Conservation (phyloP, 1,139 yeast genomes). For the Nakaseomyces nivariensis region DNA sequence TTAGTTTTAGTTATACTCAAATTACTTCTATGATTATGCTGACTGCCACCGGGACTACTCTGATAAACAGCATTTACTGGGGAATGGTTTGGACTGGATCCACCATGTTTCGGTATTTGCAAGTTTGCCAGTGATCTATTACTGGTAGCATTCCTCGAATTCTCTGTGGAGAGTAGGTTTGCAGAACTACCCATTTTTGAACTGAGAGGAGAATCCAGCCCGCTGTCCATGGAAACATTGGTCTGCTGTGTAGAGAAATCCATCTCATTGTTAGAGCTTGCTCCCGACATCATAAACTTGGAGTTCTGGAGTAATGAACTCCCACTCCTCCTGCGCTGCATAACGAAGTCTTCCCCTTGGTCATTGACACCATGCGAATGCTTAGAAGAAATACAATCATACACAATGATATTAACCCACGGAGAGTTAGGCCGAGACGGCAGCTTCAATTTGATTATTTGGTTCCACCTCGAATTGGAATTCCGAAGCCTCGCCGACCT, state of each 20-base stretch:
- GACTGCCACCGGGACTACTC: background rate
- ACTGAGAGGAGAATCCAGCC: background rate
- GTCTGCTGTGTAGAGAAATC: background rate
- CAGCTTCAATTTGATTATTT: constrained; percentile 20
- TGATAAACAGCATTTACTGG: background rate
- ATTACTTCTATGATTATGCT: background rate
- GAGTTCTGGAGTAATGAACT: background rate
- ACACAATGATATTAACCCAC: constrained; percentile 22
- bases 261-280: background rate
- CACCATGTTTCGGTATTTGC: background rate
- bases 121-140: background rate
- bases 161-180: background rate
- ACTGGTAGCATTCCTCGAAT: background rate
- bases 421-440: constrained; percentile 23
- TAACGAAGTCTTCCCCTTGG: background rate
- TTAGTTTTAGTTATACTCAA: background rate
- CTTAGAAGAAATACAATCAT: constrained; percentile 12
- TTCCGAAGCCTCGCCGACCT: constrained; percentile 18
- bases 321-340: background rate
- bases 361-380: constrained; percentile 2
- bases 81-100: background rate
- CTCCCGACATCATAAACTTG: background rate
- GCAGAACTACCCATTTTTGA: background rate
- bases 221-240: background rate
- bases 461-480: constrained; percentile 21